Evolutionary conservation across 2,329 filamentous ascomycete species (phyloP), one percentile per base, ranked within the genome.

Genomic region (Hymenoscyphus fructigenus): DNA sequence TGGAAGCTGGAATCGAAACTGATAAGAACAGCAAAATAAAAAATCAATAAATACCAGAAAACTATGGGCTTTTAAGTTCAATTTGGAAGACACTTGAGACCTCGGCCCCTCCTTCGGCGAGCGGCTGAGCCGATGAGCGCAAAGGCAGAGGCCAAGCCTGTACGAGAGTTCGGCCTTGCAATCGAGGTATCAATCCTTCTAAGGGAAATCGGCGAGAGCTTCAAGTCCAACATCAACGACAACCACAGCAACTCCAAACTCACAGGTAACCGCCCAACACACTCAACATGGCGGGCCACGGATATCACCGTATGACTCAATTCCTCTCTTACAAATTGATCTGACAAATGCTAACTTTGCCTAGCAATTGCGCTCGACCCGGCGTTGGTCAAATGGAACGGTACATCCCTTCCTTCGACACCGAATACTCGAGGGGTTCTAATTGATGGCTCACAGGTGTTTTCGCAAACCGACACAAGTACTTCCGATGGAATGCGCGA

Each of bases 401-500:
- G 83, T 85, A 80, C 70, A 73, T 74, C 62, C 57, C 62, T 60
- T 64, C 47, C 57, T 5, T 53, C 55, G 56, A 41, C 34, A 69
- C 65, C 57, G 65, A 26, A 55, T 36, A 20, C 38, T 28, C 23
- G 14, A n/a, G 59, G n/a, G 55, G 50, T 61, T 15, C 60, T 64
- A 50, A 68, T 62, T 66, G 56, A 68, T 59, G 6, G 29, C 17
- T 44, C 20, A 15, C 74, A 97, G 93, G 90, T 78, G 91, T 97
- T 88, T 87, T 85, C 75, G 83, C 85, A 75, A 92, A 91, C 82
- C 90, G 95, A 71, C 90, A 93, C 86, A 92, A 92, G 81, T 97
- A 92, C 86, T 99, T 98, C 86, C 87, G 92, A 79, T 98, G 92
- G 92, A 98, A 91, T 41, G 85, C 88, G 61, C 85, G 91, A 75